phyloP scores from a whole-genome alignment of 1,284 basidiomycete species.

The Taiwanofungus camphoratus region DNA sequence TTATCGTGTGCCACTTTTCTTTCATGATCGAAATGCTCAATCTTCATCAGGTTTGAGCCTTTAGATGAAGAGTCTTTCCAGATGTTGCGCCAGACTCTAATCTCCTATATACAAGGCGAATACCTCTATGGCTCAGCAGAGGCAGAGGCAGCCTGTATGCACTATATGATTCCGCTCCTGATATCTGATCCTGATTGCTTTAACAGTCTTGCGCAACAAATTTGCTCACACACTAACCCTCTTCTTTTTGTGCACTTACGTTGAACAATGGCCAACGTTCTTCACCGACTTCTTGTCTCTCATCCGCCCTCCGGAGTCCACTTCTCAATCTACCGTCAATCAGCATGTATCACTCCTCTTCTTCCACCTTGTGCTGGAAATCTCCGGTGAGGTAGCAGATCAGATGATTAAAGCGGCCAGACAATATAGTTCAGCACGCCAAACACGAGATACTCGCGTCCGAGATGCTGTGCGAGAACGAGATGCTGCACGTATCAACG shows the following conservation, averaged over 20 bases:
- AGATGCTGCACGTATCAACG: slow-evolving; percentile 85
- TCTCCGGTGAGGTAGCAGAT: slow-evolving; percentile 90
- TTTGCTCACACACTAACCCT: slow-evolving; percentile 96
- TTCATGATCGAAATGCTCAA: background rate
- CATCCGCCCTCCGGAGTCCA: slow-evolving; percentile 55
- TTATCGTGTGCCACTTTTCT: background rate
- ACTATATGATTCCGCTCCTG: background rate
- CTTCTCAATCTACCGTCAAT: slow-evolving; percentile 58
- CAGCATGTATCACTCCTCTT: slow-evolving; percentile 80
- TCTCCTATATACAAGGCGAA: slow-evolving; percentile 76
- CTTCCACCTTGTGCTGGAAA: slow-evolving; percentile 85
- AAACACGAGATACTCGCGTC: slow-evolving; percentile 76
- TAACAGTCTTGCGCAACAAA: slow-evolving; percentile 87
- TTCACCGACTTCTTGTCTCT: slow-evolving; percentile 75
- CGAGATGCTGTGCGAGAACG: slow-evolving; percentile 87
- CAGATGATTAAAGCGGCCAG: slow-evolving; percentile 84
- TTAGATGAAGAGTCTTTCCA: slow-evolving; percentile 66
- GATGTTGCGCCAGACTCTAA: slow-evolving; percentile 61
- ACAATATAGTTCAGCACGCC: slow-evolving; percentile 60
- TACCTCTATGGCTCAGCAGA: slow-evolving; percentile 76
- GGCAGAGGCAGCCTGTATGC: slow-evolving; percentile 67
- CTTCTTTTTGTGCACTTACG: slow-evolving; percentile 89
- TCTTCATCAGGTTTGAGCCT: slow-evolving; percentile 52
- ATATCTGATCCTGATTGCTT: slow-evolving; percentile 5
- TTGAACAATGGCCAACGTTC: slow-evolving; percentile 78